Evolutionary conservation across 345 rosid genomes (phyloP).

Genomic region (Chamaenerion angustifolium): DNA sequence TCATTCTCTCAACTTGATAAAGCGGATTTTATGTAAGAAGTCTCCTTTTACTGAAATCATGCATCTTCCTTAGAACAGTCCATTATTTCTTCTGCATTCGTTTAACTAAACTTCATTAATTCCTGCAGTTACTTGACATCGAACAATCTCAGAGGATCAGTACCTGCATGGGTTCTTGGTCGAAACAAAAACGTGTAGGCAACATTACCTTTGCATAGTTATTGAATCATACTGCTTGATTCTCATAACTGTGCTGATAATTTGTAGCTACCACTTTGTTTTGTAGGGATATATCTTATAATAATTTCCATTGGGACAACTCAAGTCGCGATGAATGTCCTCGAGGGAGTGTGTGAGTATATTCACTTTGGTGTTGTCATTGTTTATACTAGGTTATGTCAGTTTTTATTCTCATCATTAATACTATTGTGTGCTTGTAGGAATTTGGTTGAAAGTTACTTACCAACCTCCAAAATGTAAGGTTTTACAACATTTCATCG

Average conservation of each 20-base stretch:
- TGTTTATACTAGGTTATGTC: not conserved
- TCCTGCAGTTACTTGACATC: slow-evolving; percentile 52
- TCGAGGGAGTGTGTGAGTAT: slow-evolving; percentile 56
- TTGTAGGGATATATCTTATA: slow-evolving; percentile 62
- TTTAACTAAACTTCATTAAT: slow-evolving; percentile 1
- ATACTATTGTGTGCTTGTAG: slow-evolving; percentile 18
- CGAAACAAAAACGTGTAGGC: slow-evolving; percentile 62
- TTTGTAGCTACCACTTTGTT: not conserved
- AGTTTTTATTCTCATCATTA: not conserved
- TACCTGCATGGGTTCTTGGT: slow-evolving; percentile 41
- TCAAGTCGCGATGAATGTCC: slow-evolving; percentile 42
- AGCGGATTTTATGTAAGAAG: slow-evolving; percentile 63
- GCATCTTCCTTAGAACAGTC: not conserved
- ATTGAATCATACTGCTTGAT: too few species aligned
- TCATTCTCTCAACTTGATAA: slow-evolving; percentile 33
- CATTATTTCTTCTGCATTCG: not conserved
- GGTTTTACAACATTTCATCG: slow-evolving; percentile 10
- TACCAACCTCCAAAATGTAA: slow-evolving; percentile 34
- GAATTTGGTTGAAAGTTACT: slow-evolving; percentile 74
- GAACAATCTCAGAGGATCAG: slow-evolving; percentile 51
- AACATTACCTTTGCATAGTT: slow-evolving; percentile 5
- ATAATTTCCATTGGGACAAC: slow-evolving; percentile 55
- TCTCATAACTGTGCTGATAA: not conserved
- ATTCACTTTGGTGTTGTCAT: not conserved
- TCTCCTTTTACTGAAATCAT: not conserved